Percentiles rank a stretch among this genome's conserved stretches.
phyloP scores from a whole-genome alignment of 805 yeast species.

The Sungouiella thailandica region DNA sequence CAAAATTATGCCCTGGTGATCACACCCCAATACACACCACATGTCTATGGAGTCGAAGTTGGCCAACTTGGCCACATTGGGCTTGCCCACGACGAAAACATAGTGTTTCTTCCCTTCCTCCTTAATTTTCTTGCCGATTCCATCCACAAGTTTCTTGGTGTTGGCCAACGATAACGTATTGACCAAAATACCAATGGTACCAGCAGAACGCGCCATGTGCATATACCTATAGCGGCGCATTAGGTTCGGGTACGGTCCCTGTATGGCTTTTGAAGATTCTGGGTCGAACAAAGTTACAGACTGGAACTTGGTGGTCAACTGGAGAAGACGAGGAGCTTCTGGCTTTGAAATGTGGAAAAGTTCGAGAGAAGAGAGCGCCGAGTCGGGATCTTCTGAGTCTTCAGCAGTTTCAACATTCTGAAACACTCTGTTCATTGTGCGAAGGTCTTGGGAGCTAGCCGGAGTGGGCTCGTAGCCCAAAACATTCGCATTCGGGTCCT shows the following conservation, averaged over 20 bases:
- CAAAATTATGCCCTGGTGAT: conserved; percentile 85
- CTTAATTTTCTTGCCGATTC: conserved; percentile 55
- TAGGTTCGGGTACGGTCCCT: conserved; percentile 72
- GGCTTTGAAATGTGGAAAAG: conserved; percentile 73
- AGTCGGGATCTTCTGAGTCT: conserved; percentile 12
- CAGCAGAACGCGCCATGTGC: conserved; percentile 86
- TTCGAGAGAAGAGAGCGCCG: conserved; percentile 41
- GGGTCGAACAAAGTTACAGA: conserved; percentile 51
- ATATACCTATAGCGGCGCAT: conserved; percentile 81
- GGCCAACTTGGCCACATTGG: conserved; percentile 94
- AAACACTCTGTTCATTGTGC: conserved; percentile 17
- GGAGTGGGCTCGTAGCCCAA: conserved; percentile 35
- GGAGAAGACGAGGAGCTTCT: conserved; percentile 71
- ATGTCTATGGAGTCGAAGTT: conserved; percentile 91
- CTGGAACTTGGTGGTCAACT: conserved; percentile 65
- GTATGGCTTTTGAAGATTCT: conserved; percentile 18
- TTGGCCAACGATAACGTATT: conserved; percentile 82
- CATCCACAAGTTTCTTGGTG: conserved; percentile 62
- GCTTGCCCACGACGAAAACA: conserved; percentile 94
- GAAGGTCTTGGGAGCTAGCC: background rate
- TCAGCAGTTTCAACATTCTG: conserved; percentile 17
- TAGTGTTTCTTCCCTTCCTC: conserved; percentile 87
- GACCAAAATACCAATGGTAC: conserved; percentile 85
- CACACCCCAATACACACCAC: conserved; percentile 95
- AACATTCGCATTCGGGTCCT: conserved; percentile 30